phyloP scores from a whole-genome alignment of 495 filamentous ascomycete genomes.

The Ramalina peruviana region DNA sequence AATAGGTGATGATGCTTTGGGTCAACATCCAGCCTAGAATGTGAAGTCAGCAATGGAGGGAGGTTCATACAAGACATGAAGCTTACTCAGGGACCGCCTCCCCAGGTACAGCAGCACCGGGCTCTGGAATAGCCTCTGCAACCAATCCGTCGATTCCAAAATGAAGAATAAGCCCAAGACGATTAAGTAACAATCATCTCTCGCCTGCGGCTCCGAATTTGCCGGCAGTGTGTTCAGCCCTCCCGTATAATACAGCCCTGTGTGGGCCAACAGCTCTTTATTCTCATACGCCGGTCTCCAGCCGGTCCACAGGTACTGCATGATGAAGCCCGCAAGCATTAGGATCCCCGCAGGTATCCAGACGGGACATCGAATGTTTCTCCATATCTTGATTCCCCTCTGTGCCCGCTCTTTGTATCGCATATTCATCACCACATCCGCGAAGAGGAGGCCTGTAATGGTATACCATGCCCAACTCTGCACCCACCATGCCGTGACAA shows the following conservation, averaged over 20 bases:
- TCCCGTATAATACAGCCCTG: slow-evolving; percentile 20
- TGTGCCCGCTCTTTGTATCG: slow-evolving; percentile 15
- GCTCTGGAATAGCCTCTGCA: slow-evolving; percentile 17
- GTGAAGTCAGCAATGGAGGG: not conserved
- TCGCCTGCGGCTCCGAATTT: slow-evolving; percentile 15
- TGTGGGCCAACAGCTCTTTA: slow-evolving; percentile 21
- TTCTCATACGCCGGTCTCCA: slow-evolving; percentile 17
- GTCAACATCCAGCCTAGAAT: slow-evolving; percentile 18
- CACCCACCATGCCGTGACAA: slow-evolving; percentile 26
- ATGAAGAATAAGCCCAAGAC: slow-evolving; percentile 21
- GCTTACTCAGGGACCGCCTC: slow-evolving; percentile 21
- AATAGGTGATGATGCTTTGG: slow-evolving; percentile 20
- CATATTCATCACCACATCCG: slow-evolving; percentile 25
- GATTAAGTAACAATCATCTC: slow-evolving; percentile 24
- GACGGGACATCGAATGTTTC: slow-evolving; percentile 4
- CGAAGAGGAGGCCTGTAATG: slow-evolving; percentile 21
- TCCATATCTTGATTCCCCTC: slow-evolving; percentile 7
- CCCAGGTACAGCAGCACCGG: slow-evolving; percentile 16
- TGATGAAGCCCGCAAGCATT: slow-evolving; percentile 16
- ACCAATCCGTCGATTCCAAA: slow-evolving; percentile 18
- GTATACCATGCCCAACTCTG: slow-evolving; percentile 26
- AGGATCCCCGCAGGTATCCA: slow-evolving; percentile 16
- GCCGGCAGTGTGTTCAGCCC: slow-evolving; percentile 14
- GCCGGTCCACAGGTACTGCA: slow-evolving; percentile 24
- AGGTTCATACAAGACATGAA: not conserved